These are phyloP conservation scores for Geotrichum armillariae DNA, from an alignment of 1,139 yeast genomes.

Conservation along the genomic window DNA sequence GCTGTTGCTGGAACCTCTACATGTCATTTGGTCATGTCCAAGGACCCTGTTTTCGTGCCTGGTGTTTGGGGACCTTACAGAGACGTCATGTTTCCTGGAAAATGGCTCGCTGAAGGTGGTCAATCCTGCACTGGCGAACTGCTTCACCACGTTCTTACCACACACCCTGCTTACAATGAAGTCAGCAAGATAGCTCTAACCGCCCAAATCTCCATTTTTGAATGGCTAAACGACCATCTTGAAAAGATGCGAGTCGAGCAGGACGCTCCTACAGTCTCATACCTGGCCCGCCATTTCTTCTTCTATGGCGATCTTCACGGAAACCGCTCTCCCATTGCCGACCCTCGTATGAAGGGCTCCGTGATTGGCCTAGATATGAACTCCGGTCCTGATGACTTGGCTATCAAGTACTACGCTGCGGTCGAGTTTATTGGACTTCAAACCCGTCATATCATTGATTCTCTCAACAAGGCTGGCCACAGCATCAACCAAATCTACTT, in stretches of 20 bases:
- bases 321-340: constrained; percentile 94
- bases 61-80: constrained; percentile 99
- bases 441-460: constrained; percentile 90
- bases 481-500: constrained; percentile 71
- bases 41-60: constrained; percentile 82
- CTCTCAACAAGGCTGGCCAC: constrained; percentile 81
- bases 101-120: constrained; percentile 99
- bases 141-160: constrained; percentile 82
- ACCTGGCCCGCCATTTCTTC: constrained; percentile 80
- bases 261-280: constrained; percentile 48
- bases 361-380: constrained; percentile 95
- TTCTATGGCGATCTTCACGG: constrained; percentile 97
- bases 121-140: constrained; percentile 87
- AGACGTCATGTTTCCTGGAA: constrained; percentile 83
- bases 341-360: constrained; percentile 89
- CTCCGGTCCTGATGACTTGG: constrained; percentile 76
- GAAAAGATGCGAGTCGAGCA: constrained; percentile 63
- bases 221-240: constrained; percentile 60
- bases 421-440: constrained; percentile 96
- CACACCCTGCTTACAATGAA: constrained; percentile 84
- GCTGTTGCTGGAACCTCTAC: constrained; percentile 99
- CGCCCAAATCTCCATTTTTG: constrained; percentile 72
- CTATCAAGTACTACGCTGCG: constrained; percentile 84
- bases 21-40: constrained; percentile 88
- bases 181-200: constrained; percentile 46